These are phyloP conservation scores for Zymoseptoria pseudotritici DNA, from an alignment of 2,329 filamentous ascomycete genomes.

Conservation along the genomic window DNA sequence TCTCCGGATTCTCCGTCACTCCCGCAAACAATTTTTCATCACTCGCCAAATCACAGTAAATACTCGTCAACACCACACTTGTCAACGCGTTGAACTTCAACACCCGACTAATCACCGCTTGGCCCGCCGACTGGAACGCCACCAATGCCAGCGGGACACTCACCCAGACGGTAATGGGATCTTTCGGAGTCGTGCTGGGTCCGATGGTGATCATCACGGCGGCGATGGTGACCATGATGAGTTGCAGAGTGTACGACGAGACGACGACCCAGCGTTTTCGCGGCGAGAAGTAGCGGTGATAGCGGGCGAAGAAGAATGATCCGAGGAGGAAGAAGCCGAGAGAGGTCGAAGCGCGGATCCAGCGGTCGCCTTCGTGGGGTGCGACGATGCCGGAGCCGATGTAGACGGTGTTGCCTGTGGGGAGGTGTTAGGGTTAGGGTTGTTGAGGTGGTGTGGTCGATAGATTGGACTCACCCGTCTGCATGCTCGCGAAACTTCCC, in stretches of 20 bases:
- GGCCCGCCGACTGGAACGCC: slow-evolving; percentile 70
- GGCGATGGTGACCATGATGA: slow-evolving; percentile 31
- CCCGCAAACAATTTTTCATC: slow-evolving; percentile 47
- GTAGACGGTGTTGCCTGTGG: slow-evolving; percentile 63
- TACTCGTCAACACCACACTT: slow-evolving; percentile 71
- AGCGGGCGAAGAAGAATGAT: slow-evolving; percentile 61
- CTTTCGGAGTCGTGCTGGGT: slow-evolving; percentile 13
- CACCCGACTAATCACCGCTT: slow-evolving; percentile 66
- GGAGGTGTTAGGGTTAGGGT: neutral
- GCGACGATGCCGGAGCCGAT: slow-evolving; percentile 63
- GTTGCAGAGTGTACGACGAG: slow-evolving; percentile 35
- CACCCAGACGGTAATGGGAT: slow-evolving; percentile 33
- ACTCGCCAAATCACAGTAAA: slow-evolving; percentile 73
- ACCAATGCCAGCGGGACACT: slow-evolving; percentile 61
- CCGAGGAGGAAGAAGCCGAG: slow-evolving; percentile 65
- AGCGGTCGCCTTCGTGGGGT: slow-evolving; percentile 46
- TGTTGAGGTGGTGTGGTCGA: neutral
- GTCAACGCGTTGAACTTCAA: slow-evolving; percentile 64
- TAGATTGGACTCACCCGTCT: slow-evolving; percentile 52
- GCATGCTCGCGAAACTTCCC: slow-evolving; percentile 78
- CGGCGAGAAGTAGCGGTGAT: slow-evolving; percentile 57
- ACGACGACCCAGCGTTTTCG: slow-evolving; percentile 59
- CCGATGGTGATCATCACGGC: slow-evolving; percentile 38
- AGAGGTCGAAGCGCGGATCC: slow-evolving; percentile 65
- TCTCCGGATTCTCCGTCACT: slow-evolving; percentile 41